phyloP scores from a whole-genome alignment of 2,329 filamentous ascomycete species.

The Fusarium anguioides region DNA sequence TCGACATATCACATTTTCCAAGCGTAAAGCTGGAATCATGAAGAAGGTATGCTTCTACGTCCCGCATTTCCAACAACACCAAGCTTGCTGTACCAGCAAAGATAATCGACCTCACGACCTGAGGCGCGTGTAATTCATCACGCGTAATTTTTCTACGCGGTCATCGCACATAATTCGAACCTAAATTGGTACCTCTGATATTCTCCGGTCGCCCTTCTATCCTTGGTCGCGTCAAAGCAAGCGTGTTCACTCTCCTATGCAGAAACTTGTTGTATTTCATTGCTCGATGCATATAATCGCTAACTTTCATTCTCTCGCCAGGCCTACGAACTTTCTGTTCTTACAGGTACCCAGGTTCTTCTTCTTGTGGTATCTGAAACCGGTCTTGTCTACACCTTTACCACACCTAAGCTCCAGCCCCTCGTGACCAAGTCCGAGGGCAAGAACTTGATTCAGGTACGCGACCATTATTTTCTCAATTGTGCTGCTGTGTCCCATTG shows the following conservation, averaged over 20 bases:
- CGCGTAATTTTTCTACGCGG: not conserved
- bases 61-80: not conserved
- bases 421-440: slow-evolving; percentile 98
- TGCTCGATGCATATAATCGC: slow-evolving; percentile 15
- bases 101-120: not conserved
- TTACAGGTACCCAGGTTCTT: slow-evolving; percentile 97
- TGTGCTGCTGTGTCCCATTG: not conserved
- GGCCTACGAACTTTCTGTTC: slow-evolving; percentile 97
- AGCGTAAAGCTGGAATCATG: slow-evolving; percentile 99
- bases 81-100: not conserved
- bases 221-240: slow-evolving; percentile 21
- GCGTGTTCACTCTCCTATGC: not conserved
- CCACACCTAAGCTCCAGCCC: slow-evolving; percentile 96
- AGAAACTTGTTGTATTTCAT: not conserved
- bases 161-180: not conserved
- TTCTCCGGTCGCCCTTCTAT: not conserved
- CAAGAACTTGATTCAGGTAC: slow-evolving; percentile 98
- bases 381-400: slow-evolving; percentile 97
- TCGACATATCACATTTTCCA: slow-evolving; percentile 99
- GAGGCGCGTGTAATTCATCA: not conserved
- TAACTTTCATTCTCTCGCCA: slow-evolving; percentile 53
- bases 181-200: not conserved
- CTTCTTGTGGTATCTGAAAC: slow-evolving; percentile 97
- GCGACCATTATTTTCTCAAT: slow-evolving; percentile 41
- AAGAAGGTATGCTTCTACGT: slow-evolving; percentile 82